Percentiles rank a stretch among this genome's conserved stretches.
phyloP scores from a whole-genome alignment of 306 rosid genomes.

The Echinosophora koreensis region DNA sequence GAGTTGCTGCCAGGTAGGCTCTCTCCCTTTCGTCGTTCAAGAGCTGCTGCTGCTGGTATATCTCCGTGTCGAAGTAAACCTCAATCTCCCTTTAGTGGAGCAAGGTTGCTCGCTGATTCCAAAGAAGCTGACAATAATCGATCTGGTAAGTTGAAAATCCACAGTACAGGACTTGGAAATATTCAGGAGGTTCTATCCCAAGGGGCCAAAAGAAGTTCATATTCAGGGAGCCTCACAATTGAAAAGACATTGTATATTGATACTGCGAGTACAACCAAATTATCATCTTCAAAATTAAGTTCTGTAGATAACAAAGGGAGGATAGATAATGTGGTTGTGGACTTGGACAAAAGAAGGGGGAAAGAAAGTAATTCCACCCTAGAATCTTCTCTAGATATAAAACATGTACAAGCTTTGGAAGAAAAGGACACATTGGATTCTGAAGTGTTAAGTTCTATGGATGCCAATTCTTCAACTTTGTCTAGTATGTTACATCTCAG shows the following conservation, averaged over 20 bases:
- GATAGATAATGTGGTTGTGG: conserved; percentile 42
- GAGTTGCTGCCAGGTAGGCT: conserved; percentile 67
- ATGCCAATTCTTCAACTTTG: conserved; percentile 45
- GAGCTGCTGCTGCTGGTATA: conserved; percentile 60
- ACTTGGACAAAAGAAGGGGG: conserved; percentile 46
- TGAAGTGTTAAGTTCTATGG: conserved; percentile 43
- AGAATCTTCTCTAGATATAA: conserved; percentile 56
- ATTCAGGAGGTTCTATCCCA: conserved; percentile 50
- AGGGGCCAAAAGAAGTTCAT: conserved; percentile 53
- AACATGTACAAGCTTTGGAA: conserved; percentile 47
- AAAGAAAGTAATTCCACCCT: conserved; percentile 43
- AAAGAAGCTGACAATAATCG: conserved; percentile 58
- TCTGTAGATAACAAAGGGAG: conserved; percentile 49
- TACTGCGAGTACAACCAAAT: conserved; percentile 57
- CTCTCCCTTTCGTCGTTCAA: conserved; percentile 77
- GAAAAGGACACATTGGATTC: conserved; percentile 49
- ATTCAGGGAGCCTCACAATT: conserved; percentile 53
- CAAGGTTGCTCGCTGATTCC: conserved; percentile 58
- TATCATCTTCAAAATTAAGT: conserved; percentile 49
- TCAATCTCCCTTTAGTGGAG: conserved; percentile 63
- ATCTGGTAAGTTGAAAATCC: conserved; percentile 47
- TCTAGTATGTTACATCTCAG: conserved; percentile 45
- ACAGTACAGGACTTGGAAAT: conserved; percentile 48
- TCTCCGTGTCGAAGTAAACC: conserved; percentile 75
- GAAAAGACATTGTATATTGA: conserved; percentile 91